phyloP scores from a whole-genome alignment of 208 protist species.

The Wallacemonas sp. region DNA sequence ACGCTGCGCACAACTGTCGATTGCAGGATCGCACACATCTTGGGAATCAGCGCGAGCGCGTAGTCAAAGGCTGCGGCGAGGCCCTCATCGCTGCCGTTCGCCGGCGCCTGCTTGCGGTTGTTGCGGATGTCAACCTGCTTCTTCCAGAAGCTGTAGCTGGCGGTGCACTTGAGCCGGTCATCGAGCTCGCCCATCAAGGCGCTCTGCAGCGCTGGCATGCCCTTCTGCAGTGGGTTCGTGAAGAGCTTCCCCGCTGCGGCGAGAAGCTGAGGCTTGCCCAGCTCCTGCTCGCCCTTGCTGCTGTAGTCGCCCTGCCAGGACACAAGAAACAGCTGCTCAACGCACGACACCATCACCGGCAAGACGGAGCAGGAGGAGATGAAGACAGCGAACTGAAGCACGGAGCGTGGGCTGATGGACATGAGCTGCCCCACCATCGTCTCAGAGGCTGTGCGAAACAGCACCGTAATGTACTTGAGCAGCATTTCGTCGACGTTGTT shows the following conservation, averaged over 20 bases:
- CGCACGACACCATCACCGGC: conserved; percentile 79
- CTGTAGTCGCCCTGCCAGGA: conserved; percentile 73
- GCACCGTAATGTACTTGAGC: conserved; percentile 86
- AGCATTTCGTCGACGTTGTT: conserved; percentile 93
- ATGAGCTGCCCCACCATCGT: conserved; percentile 68
- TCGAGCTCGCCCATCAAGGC: conserved; percentile 64
- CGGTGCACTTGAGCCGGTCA: conserved; percentile 49
- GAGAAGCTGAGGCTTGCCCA: conserved; percentile 75
- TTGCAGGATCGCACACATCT: conserved; percentile 67
- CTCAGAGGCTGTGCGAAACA: conserved; percentile 85
- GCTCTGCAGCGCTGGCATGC: conserved; percentile 70
- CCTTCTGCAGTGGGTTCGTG: conserved; percentile 66
- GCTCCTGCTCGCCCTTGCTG: conserved; percentile 45
- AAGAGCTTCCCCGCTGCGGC: conserved; percentile 69
- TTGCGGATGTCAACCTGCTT: conserved; percentile 44
- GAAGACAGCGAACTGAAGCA: conserved; percentile 74
- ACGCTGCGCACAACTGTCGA: conserved; percentile 74
- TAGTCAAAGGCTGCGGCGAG: conserved; percentile 75
- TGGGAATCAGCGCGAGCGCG: conserved; percentile 59
- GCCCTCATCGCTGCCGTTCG: conserved; percentile 20
- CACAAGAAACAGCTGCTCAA: conserved; percentile 88
- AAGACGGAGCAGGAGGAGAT: conserved; percentile 79
- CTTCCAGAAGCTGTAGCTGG: conserved; percentile 69
- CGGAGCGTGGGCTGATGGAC: conserved; percentile 38
- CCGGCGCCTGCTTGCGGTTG: conserved; percentile 24